Conservation (phyloP, 352 stramenopile species). For the Pythium utonaiense region DNA sequence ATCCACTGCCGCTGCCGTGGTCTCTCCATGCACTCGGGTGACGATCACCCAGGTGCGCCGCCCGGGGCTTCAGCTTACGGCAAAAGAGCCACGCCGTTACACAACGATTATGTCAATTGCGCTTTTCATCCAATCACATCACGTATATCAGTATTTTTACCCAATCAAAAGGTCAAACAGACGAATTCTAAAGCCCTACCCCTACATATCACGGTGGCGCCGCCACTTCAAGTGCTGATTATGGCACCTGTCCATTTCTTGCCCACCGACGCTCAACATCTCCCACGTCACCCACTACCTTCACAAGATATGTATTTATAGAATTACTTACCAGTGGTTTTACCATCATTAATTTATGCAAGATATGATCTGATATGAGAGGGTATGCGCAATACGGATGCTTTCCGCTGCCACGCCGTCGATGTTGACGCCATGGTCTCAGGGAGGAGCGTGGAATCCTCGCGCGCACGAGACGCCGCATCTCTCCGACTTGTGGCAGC, state of each 20-base stretch:
- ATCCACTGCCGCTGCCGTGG: neutral
- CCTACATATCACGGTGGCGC: neutral
- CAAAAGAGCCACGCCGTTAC: neutral
- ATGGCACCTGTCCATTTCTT: neutral
- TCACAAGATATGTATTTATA: neutral
- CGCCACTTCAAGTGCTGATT: conserved; percentile 1
- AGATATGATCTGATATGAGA: neutral
- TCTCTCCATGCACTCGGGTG: neutral
- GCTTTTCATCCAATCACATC: neutral
- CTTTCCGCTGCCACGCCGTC: neutral
- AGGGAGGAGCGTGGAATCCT: neutral
- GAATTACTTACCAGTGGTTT: neutral
- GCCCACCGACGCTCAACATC: neutral
- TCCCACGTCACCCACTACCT: neutral
- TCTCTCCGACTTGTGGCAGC: neutral
- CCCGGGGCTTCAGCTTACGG: neutral
- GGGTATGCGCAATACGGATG: neutral
- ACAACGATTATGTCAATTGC: neutral
- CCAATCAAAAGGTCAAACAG: neutral
- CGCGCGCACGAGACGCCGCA: neutral
- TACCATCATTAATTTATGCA: too few relatives aligned
- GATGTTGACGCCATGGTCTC: neutral
- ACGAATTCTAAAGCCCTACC: neutral
- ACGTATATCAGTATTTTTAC: neutral
- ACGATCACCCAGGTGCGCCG: neutral